These are phyloP conservation scores for Starmera amethionina DNA, from an alignment of 805 yeast species.

Conservation along the genomic window DNA sequence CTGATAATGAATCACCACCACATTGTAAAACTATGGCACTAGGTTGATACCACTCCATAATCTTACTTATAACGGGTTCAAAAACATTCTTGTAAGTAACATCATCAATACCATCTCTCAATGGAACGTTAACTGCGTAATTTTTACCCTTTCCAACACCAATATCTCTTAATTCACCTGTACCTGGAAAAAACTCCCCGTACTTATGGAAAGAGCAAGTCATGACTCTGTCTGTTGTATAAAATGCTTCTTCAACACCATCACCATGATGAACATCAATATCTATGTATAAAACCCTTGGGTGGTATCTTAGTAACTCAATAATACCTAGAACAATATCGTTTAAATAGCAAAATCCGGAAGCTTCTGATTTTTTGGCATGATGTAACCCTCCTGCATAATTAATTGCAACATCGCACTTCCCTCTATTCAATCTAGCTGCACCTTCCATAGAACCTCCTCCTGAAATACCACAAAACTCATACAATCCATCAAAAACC, in stretches of 20 bases:
- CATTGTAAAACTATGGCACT: conserved; percentile 95
- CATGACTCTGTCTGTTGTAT: conserved; percentile 86
- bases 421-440: conserved; percentile 68
- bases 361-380: conserved; percentile 83
- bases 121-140: conserved; percentile 77
- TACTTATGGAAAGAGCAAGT: conserved; percentile 87
- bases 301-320: conserved; percentile 70
- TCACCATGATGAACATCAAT: conserved; percentile 93
- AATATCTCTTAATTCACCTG: conserved; percentile 76
- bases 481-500: conserved; percentile 70
- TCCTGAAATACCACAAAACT: conserved; percentile 69
- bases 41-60: conserved; percentile 85
- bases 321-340: conserved; percentile 83
- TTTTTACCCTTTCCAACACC: conserved; percentile 83
- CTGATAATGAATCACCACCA: conserved; percentile 96
- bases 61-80: conserved; percentile 75
- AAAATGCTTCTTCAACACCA: conserved; percentile 92
- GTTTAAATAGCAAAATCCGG: conserved; percentile 86
- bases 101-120: conserved; percentile 92
- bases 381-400: conserved; percentile 94
- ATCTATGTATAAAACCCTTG: conserved; percentile 80
- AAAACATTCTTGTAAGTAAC: conserved; percentile 66
- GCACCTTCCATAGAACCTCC: conserved; percentile 92
- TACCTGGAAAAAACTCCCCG: conserved; percentile 90
- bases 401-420: conserved; percentile 85